Conservation (phyloP, 2,329 filamentous ascomycete genomes). For the Trichoderma breve region DNA sequence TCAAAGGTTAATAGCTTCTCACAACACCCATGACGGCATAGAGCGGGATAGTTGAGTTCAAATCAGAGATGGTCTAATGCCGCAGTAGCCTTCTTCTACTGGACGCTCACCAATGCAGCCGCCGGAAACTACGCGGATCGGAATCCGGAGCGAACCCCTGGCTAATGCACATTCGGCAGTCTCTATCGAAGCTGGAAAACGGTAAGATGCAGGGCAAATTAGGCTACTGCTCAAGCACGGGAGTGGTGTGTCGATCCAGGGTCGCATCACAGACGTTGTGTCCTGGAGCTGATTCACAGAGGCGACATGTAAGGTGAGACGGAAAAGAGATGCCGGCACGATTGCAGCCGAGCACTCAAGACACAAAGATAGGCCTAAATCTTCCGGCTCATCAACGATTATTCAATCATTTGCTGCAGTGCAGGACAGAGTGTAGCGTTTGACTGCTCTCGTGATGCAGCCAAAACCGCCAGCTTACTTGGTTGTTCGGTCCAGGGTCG, state of each 20-base stretch:
- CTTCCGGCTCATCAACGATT: too few relatives aligned
- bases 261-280: background rate
- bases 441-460: background rate
- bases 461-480: background rate
- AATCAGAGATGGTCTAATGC: background rate
- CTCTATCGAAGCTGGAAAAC: background rate
- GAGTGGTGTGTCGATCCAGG: background rate
- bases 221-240: background rate
- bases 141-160: background rate
- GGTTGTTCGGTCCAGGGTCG: background rate
- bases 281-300: background rate
- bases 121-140: background rate
- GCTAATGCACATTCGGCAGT: background rate
- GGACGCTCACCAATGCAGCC: background rate
- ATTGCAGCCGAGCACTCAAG: background rate
- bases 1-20: background rate
- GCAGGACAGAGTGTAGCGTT: background rate
- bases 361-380: background rate
- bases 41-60: background rate
- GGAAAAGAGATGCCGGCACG: background rate
- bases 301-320: background rate
- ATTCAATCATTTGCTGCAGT: too few relatives aligned
- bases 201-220: background rate
- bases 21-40: background rate
- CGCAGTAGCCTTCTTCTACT: background rate